These are phyloP conservation scores for Fusarium nanum DNA, from an alignment of 2,329 filamentous ascomycete genomes.

Conservation along the genomic window DNA sequence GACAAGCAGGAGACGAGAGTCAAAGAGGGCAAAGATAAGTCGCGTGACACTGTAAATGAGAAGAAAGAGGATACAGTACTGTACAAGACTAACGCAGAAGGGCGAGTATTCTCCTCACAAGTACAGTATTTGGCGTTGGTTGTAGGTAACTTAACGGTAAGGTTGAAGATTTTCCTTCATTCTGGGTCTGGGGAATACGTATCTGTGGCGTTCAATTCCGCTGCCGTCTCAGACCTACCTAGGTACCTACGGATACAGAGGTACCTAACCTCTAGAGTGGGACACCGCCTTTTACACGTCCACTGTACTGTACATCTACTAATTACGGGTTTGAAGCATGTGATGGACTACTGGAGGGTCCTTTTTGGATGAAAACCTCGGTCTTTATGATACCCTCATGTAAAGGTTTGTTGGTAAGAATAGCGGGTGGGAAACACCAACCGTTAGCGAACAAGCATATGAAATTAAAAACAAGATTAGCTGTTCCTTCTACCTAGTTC, in stretches of 20 bases:
- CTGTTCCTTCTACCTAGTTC: neutral
- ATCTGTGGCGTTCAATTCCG: conserved; percentile 33
- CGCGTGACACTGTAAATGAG: conserved; percentile 40
- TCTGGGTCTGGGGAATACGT: conserved; percentile 31
- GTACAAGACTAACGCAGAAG: conserved; percentile 14
- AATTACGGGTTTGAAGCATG: conserved; percentile 21
- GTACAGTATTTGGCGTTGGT: conserved; percentile 29
- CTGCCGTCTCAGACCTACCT: neutral
- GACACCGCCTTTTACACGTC: conserved; percentile 38
- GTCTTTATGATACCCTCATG: conserved; percentile 2
- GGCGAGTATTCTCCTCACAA: conserved; percentile 26
- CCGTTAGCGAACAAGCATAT: conserved; percentile 1
- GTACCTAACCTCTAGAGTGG: neutral
- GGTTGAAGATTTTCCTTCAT: conserved; percentile 37
- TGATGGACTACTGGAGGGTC: conserved; percentile 28
- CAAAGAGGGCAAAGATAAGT: conserved; percentile 22
- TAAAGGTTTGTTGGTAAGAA: conserved; percentile 2
- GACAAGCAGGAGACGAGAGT: conserved; percentile 8
- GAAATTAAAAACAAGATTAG: conserved; percentile 37
- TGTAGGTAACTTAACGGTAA: neutral
- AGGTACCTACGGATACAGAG: neutral
- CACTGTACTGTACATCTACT: neutral
- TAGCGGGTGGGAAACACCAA: neutral
- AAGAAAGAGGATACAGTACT: conserved; percentile 8
- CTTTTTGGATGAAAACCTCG: conserved; percentile 21